Conservation (phyloP, 2,329 filamentous ascomycete species). For the Botrytis sinoallii region DNA sequence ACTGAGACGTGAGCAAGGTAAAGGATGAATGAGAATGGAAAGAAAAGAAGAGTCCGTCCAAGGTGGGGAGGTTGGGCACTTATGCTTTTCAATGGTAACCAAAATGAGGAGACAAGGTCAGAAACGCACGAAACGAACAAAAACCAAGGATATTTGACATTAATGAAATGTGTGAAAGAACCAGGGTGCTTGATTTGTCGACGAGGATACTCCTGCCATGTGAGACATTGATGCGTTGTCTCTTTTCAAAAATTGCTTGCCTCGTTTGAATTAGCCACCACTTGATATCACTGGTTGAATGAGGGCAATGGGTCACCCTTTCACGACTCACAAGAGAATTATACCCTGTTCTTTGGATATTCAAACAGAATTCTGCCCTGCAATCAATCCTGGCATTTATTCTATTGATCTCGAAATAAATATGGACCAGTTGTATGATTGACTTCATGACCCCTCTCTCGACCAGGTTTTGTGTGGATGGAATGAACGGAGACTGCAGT, state of each 20-base stretch:
- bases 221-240: slow-evolving; percentile 37
- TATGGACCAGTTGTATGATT: slow-evolving; percentile 2
- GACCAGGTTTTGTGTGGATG: slow-evolving; percentile 2
- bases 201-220: slow-evolving; percentile 15
- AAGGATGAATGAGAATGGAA: slow-evolving; percentile 24
- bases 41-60: slow-evolving; percentile 23
- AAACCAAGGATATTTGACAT: slow-evolving; percentile 14
- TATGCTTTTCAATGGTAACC: slow-evolving; percentile 29
- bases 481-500: background rate
- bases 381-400: background rate
- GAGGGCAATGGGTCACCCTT: slow-evolving; percentile 1
- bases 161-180: slow-evolving; percentile 6
- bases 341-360: background rate
- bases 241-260: background rate
- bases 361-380: background rate
- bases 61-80: slow-evolving; percentile 29
- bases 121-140: slow-evolving; percentile 14
- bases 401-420: background rate
- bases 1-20: slow-evolving; percentile 15
- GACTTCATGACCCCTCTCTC: background rate
- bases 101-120: slow-evolving; percentile 14
- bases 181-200: slow-evolving; percentile 3
- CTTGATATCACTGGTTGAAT: slow-evolving; percentile 2
- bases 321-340: background rate
- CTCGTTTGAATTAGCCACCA: slow-evolving; percentile 12